Evolutionary conservation across 257 asterid genomes (phyloP).

Genomic region (Eustoma russellianum): DNA sequence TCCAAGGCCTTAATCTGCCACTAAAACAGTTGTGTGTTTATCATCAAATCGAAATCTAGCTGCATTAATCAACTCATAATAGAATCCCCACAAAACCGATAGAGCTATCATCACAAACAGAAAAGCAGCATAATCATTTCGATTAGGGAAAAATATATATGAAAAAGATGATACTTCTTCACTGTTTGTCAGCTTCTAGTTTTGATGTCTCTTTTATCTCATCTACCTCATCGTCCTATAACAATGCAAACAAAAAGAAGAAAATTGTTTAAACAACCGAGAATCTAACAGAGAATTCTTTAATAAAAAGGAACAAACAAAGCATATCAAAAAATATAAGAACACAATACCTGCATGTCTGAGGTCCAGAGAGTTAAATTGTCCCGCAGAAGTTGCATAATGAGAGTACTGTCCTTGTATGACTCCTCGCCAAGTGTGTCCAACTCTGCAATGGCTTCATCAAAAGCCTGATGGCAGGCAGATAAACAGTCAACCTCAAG

Average conservation of each 20-base stretch:
- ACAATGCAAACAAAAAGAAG: background rate
- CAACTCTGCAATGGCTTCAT: constrained; percentile 28
- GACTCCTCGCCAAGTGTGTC: constrained; percentile 29
- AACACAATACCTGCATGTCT: constrained; percentile 19
- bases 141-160: background rate
- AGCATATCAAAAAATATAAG: background rate
- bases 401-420: constrained; percentile 29
- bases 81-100: constrained; percentile 3
- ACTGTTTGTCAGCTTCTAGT: constrained; percentile 19
- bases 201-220: constrained; percentile 23
- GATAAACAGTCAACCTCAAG: background rate
- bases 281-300: background rate
- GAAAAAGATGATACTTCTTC: background rate
- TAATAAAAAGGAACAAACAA: background rate
- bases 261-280: background rate
- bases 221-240: constrained; percentile 22
- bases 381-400: constrained; percentile 29
- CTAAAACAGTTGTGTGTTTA: too few relatives aligned
- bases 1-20: too few relatives aligned
- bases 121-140: background rate
- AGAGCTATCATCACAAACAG: background rate
- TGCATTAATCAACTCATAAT: too few relatives aligned
- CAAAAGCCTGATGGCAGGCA: constrained; percentile 15
- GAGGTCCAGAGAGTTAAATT: constrained; percentile 26
- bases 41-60: too few relatives aligned